Evolutionary conservation across 495 filamentous ascomycete species (phyloP).

Genomic region (Lophiostoma macrostomum): DNA sequence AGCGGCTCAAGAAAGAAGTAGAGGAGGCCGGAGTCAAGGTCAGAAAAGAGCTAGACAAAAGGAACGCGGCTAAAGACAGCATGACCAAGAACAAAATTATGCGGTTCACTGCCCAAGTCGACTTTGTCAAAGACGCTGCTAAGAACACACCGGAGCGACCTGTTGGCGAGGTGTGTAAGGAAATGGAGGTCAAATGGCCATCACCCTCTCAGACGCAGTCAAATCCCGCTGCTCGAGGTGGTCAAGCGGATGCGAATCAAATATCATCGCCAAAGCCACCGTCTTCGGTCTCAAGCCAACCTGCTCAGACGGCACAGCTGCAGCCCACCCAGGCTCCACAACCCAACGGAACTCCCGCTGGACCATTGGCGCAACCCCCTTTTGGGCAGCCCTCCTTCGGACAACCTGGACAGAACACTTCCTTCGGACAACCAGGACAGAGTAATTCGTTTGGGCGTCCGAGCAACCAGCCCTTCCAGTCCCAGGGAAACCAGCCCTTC

Average conservation of each 20-base stretch:
- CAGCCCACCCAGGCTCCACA: conserved; percentile 5
- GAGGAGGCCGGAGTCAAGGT: conserved; percentile 49
- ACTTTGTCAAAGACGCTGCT: conserved; percentile 74
- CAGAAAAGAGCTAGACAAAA: conserved; percentile 54
- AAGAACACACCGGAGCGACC: conserved; percentile 77
- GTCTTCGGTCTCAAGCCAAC: not conserved
- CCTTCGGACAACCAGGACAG: too few species aligned
- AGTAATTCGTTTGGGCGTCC: not conserved
- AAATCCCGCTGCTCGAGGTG: not conserved
- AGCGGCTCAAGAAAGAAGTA: conserved; percentile 37
- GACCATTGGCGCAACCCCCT: conserved; percentile 1
- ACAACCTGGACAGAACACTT: not conserved
- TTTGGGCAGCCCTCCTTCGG: conserved; percentile 4
- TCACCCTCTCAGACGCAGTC: not conserved
- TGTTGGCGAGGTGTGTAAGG: conserved; percentile 80
- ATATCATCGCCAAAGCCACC: too few species aligned
- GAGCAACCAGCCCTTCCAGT: not conserved
- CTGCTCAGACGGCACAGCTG: not conserved
- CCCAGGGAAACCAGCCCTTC: not conserved
- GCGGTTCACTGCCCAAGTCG: conserved; percentile 64
- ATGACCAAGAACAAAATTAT: conserved; percentile 72
- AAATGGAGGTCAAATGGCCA: conserved; percentile 60
- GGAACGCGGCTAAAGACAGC: conserved; percentile 66
- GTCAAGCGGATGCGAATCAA: too few species aligned
- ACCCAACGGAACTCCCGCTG: not conserved